phyloP scores from a whole-genome alignment of 2,329 filamentous ascomycete species.

The Myriosclerotinia duriaeana region DNA sequence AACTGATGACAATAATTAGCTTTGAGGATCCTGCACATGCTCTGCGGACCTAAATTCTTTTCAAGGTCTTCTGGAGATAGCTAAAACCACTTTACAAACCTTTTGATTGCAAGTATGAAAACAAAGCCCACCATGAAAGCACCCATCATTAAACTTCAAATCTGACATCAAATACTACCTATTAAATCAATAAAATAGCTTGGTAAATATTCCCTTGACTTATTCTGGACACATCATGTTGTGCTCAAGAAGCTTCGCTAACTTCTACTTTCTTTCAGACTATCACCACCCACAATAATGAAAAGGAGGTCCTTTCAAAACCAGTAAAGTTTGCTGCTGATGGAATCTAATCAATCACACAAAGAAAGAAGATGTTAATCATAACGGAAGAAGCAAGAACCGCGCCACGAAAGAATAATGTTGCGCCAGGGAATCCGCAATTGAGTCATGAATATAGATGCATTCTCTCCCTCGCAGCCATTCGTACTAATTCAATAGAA shows the following conservation, averaged over 20 bases:
- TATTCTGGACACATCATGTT: neutral
- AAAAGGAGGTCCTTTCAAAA: neutral
- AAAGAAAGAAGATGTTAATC: neutral
- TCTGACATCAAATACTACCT: neutral
- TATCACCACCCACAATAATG: neutral
- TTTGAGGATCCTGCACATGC: no score
- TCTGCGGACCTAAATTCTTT: no score
- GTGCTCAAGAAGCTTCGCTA: neutral
- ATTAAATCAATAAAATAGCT: no score
- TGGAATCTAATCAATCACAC: no score
- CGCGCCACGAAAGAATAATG: neutral
- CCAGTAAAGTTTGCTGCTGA: neutral
- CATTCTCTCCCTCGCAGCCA: neutral
- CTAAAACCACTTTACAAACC: neutral
- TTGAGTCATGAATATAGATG: no score
- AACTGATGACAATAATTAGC: neutral
- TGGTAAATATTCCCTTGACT: neutral
- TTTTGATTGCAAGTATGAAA: neutral
- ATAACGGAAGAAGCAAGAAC: neutral
- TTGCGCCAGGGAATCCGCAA: neutral
- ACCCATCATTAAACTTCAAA: neutral
- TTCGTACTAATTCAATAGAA: accelerated
- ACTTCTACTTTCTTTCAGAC: neutral
- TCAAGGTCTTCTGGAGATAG: neutral
- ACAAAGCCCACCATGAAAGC: neutral